Evolutionary conservation across 345 rosid genomes (phyloP).

Genomic region (Hibiscus syriacus): DNA sequence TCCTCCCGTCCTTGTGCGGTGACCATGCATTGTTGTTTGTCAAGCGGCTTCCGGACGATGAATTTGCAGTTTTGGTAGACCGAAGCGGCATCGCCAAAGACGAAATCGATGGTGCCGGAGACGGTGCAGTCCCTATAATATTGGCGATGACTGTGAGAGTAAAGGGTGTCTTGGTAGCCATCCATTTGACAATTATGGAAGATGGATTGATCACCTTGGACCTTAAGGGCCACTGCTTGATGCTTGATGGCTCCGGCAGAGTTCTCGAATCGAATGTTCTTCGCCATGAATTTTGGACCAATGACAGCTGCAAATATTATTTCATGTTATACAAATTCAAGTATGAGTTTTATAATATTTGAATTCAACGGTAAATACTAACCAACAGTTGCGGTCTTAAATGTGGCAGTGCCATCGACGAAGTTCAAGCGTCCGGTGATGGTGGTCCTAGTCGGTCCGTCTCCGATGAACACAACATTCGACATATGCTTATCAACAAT

Average conservation of each 20-base stretch:
- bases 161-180: slow-evolving; percentile 70
- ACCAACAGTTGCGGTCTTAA: slow-evolving; percentile 53
- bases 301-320: slow-evolving; percentile 26
- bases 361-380: background rate
- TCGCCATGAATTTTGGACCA: slow-evolving; percentile 55
- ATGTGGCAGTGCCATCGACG: slow-evolving; percentile 40
- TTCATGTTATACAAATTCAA: background rate
- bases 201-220: slow-evolving; percentile 39
- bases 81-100: slow-evolving; percentile 50
- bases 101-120: slow-evolving; percentile 61
- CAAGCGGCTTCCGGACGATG: slow-evolving; percentile 41
- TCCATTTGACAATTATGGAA: slow-evolving; percentile 54
- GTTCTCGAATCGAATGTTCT: slow-evolving; percentile 65
- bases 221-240: slow-evolving; percentile 73
- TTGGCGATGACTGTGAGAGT: slow-evolving; percentile 58
- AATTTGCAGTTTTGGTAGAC: slow-evolving; percentile 62
- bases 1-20: slow-evolving; percentile 64
- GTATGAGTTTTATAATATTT: background rate
- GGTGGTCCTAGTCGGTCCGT: slow-evolving; percentile 57
- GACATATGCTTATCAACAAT: slow-evolving; percentile 21
- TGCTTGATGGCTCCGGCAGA: slow-evolving; percentile 46
- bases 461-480: slow-evolving; percentile 56
- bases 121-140: slow-evolving; percentile 69
- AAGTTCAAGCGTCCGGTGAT: slow-evolving; percentile 48
- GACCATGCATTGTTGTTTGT: slow-evolving; percentile 39